Conservation (phyloP, 202 grass and related monocot genomes). For the Setaria italica region DNA sequence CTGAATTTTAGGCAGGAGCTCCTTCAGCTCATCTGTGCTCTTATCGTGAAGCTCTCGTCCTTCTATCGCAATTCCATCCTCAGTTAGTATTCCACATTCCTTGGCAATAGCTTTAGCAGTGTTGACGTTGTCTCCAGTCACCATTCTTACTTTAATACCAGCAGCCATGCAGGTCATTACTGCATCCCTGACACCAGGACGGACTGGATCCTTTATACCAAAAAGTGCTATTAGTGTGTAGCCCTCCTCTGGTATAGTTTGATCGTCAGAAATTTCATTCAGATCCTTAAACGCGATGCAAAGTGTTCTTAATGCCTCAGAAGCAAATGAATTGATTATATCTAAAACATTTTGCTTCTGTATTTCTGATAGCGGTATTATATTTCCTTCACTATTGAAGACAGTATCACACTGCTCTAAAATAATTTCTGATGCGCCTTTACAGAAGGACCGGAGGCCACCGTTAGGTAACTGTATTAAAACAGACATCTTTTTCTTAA, state of each 20-base stretch:
- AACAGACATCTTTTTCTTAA: slow-evolving; percentile 96
- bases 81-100: slow-evolving; percentile 93
- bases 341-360: slow-evolving; percentile 54
- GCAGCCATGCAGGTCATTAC: slow-evolving; percentile 82
- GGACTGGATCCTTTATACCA: slow-evolving; percentile 93
- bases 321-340: slow-evolving; percentile 78
- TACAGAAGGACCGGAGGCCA: slow-evolving; percentile 72
- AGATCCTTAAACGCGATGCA: slow-evolving; percentile 88
- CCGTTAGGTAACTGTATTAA: slow-evolving; percentile 67
- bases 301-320: slow-evolving; percentile 84
- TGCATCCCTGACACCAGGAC: slow-evolving; percentile 84
- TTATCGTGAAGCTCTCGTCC: slow-evolving; percentile 65
- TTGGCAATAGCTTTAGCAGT: slow-evolving; percentile 96
- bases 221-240: slow-evolving; percentile 89
- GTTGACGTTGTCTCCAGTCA: slow-evolving; percentile 93
- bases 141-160: slow-evolving; percentile 87
- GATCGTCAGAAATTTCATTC: slow-evolving; percentile 53
- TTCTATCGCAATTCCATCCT: slow-evolving; percentile 89
- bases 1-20: slow-evolving; percentile 85
- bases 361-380: slow-evolving; percentile 50
- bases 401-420: slow-evolving; percentile 67
- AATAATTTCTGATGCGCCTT: slow-evolving; percentile 93
- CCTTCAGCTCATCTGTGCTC: slow-evolving; percentile 73
- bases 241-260: slow-evolving; percentile 64
- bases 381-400: slow-evolving; percentile 62